Conservation (phyloP, 192 early-diverging fungal species). For the Umbelopsis isabellina region DNA sequence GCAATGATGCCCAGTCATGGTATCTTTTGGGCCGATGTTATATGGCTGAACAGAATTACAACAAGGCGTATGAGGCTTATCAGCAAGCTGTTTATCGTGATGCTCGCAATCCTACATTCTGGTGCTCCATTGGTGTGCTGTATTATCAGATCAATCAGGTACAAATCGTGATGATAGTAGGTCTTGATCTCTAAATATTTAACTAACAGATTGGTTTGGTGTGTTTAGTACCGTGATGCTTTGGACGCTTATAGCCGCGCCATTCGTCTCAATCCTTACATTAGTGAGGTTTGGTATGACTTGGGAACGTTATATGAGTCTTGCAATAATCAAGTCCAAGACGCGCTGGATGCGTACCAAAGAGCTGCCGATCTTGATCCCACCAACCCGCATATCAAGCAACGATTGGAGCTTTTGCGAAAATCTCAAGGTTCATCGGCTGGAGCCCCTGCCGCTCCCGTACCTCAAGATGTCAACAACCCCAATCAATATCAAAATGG, state of each 20-base stretch:
- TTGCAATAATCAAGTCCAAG: slow-evolving; percentile 96
- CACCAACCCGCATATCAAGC: slow-evolving; percentile 57
- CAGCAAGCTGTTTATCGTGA: slow-evolving; percentile 97
- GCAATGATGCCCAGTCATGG: slow-evolving; percentile 90
- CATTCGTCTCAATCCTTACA: slow-evolving; percentile 89
- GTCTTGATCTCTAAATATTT: not conserved
- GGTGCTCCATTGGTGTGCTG: slow-evolving; percentile 98
- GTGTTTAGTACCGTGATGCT: slow-evolving; percentile 82
- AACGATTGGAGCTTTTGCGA: slow-evolving; percentile 36
- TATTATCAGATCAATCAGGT: slow-evolving; percentile 96
- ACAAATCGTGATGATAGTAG: slow-evolving; percentile 8
- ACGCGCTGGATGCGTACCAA: slow-evolving; percentile 96
- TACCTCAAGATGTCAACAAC: slow-evolving; percentile 39
- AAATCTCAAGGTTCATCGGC: slow-evolving; percentile 21
- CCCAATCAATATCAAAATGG: slow-evolving; percentile 38
- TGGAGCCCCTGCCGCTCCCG: slow-evolving; percentile 19
- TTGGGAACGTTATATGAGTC: slow-evolving; percentile 95
- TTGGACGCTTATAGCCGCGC: slow-evolving; percentile 96
- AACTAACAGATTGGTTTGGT: not conserved
- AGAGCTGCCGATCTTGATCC: slow-evolving; percentile 93
- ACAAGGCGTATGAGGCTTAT: slow-evolving; percentile 96
- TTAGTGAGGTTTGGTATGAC: slow-evolving; percentile 98
- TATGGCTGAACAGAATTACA: slow-evolving; percentile 94
- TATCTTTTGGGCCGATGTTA: slow-evolving; percentile 95
- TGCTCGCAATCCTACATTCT: slow-evolving; percentile 92